Evolutionary conservation across 2,329 filamentous ascomycete genomes (phyloP).

Genomic region (Pseudocercospora macadamiae): DNA sequence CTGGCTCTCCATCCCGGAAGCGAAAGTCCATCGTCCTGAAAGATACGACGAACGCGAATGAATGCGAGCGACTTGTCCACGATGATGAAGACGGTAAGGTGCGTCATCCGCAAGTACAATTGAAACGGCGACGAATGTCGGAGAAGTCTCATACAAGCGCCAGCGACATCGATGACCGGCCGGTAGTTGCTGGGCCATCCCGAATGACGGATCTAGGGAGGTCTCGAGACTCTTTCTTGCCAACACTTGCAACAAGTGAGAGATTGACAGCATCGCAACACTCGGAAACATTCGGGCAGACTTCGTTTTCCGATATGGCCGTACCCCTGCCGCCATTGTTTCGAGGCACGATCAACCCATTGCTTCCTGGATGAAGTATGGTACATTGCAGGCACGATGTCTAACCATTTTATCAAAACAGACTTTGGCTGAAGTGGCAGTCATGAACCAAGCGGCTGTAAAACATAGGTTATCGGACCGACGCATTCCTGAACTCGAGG

Average conservation of each 20-base stretch:
- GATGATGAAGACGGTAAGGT: background rate
- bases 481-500: background rate
- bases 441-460: too few relatives aligned
- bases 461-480: background rate
- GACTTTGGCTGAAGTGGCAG: too few relatives aligned
- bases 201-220: background rate
- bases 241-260: background rate
- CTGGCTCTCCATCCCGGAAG: slow-evolving; percentile 1
- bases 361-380: too few relatives aligned
- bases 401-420: too few relatives aligned
- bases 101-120: background rate
- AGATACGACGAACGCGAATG: background rate
- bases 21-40: slow-evolving; percentile 10
- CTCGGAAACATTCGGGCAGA: background rate
- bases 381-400: too few relatives aligned
- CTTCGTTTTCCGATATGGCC: too few relatives aligned
- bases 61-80: background rate
- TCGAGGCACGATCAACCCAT: too few relatives aligned
- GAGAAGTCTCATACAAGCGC: too few relatives aligned
- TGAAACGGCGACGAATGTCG: background rate
- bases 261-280: background rate
- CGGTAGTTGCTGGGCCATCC: background rate
- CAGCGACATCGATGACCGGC: background rate
- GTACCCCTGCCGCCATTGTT: too few relatives aligned
- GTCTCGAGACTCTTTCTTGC: background rate